Base-by-base conservation (phyloP, 345 rosid species). In the Linum usitatissimum region DNA sequence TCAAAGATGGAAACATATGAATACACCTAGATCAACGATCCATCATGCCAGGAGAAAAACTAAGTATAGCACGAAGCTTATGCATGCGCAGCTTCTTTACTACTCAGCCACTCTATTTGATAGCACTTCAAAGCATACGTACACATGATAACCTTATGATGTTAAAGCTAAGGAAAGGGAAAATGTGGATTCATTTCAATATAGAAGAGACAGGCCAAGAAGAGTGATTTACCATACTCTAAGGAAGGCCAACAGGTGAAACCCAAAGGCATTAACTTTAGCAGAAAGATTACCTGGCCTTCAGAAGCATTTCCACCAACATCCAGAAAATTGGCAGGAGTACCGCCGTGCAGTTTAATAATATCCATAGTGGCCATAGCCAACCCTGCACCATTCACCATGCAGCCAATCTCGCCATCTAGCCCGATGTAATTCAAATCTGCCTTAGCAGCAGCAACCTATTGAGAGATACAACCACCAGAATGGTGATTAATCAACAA, bases 331-430 rank as follows among this genome's bases (percentile, higher is more conserved):
- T 94, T 94, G 65, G 99, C 99, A 30, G 97, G 99, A 58, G 99
- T 94, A 67, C 97, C 99, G 20, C 97, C 99, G 64, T 90, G 97
- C 84, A 94, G 59, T 75, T 94, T 94, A 59, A 94, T 90, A 54
- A 94, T 90, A 78, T 94, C 99, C 99, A 90, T 94, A 20, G 97
- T 88, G 66, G 99, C 97, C 97, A 90, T 94, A 15, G 97, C 99
- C 68, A 94, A 76, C 74, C 99, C 97, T n/a, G 99, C 97, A 67
- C 99, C 99, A 79, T 94, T 94, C 62, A 94, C 99, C 99, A 94
- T 94, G 87, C 99, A 94, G 59, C 99, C 99, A 71, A 94, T 94
- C 82, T 94, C 99, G 60, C 99, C 99, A 73, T 94, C 99, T 60
- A 93, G 74, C 30, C 99, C 99, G 40, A 90, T 94, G 64, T 94